Conservation (phyloP, 768 basidiomycete species). For the Clitopilus hobsonii region DNA sequence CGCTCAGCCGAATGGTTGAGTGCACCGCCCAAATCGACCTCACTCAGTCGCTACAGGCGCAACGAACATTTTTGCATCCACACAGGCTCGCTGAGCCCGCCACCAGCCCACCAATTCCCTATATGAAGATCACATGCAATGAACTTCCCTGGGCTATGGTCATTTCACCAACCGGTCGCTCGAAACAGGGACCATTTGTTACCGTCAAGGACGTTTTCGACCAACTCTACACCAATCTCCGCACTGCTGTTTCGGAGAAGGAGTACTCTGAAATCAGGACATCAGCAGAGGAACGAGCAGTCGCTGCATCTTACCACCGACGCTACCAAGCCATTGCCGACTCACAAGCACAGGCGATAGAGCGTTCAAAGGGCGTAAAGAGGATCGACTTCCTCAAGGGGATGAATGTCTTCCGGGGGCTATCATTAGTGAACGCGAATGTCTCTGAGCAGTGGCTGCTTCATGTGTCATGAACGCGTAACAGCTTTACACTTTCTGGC, state of each 20-base stretch:
- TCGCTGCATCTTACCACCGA: conserved; percentile 36
- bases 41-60: conserved; percentile 5
- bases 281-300: conserved; percentile 21
- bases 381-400: conserved; percentile 50
- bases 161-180: conserved; percentile 20
- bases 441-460: conserved; percentile 34
- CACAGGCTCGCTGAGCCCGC: conserved; percentile 24
- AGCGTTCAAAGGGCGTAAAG: conserved; percentile 44
- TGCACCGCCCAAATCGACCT: conserved; percentile 9
- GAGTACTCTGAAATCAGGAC: conserved; percentile 37
- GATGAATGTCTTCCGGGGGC: conserved; percentile 34
- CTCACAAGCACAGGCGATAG: conserved; percentile 24
- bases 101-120: conserved; percentile 25
- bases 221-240: conserved; percentile 38
- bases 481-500: not conserved
- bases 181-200: conserved; percentile 18
- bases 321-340: conserved; percentile 32
- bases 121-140: conserved; percentile 25
- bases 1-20: conserved; percentile 6
- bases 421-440: conserved; percentile 24
- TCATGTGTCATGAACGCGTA: conserved; percentile 12
- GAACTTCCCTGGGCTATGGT: conserved; percentile 29
- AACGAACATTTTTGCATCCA: conserved; percentile 13
- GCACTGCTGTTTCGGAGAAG: conserved; percentile 27
- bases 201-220: conserved; percentile 43